Evolutionary conservation across 768 basidiomycete species (phyloP).

Genomic region (Collybiopsis luxurians): DNA sequence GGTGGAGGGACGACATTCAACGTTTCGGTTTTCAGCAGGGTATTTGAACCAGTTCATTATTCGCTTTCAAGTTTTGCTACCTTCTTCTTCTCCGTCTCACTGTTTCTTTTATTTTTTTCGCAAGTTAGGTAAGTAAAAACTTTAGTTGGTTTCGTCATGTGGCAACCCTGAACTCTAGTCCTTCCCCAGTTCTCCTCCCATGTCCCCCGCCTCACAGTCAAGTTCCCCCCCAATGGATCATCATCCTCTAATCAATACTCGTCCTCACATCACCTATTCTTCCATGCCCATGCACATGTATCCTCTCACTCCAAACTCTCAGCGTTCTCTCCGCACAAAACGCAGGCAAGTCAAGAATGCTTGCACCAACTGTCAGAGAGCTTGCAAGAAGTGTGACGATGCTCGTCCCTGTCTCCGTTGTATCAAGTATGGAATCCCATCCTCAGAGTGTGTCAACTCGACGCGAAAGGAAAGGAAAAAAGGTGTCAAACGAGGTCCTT

Average conservation of each 20-base stretch:
- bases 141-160: conserved; percentile 2
- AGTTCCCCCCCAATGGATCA: conserved; percentile 3
- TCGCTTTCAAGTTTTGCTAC: neutral
- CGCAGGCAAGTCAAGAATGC: conserved; percentile 90
- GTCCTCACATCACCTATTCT: conserved; percentile 35
- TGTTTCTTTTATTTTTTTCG: neutral
- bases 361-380: conserved; percentile 88
- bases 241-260: neutral
- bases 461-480: conserved; percentile 91
- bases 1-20: too few relatives aligned
- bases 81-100: neutral
- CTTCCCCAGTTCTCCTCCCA: neutral
- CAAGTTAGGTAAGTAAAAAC: conserved; percentile 1
- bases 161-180: neutral
- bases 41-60: too few relatives aligned
- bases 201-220: neutral
- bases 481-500: conserved; percentile 82
- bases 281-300: conserved; percentile 69
- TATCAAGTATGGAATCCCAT: conserved; percentile 77
- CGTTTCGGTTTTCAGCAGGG: too few relatives aligned
- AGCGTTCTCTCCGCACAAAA: conserved; percentile 61
- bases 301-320: conserved; percentile 52
- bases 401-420: conserved; percentile 92
- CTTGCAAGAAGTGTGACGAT: conserved; percentile 91
- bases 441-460: conserved; percentile 86